Conservation (phyloP, 2,329 filamentous ascomycete species). For the Stylonectria norvegica region DNA sequence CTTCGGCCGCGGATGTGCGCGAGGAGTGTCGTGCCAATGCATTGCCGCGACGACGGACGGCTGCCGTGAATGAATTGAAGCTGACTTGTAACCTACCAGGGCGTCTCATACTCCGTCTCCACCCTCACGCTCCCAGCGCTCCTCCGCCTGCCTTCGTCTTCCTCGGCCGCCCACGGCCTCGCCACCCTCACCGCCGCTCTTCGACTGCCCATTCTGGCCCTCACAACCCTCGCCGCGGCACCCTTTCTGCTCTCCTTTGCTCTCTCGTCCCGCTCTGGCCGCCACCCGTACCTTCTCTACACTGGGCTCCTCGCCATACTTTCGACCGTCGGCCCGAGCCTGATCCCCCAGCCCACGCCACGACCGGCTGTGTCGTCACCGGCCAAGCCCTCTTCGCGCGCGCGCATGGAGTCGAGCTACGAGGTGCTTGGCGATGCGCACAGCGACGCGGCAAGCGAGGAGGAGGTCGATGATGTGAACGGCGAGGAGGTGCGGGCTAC, state of each 20-base stretch:
- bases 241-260: constrained; percentile 75
- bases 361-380: constrained; percentile 28
- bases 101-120: constrained; percentile 81
- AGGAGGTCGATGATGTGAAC: constrained; percentile 53
- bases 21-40: too few relatives aligned
- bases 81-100: constrained; percentile 49
- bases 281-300: constrained; percentile 90
- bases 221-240: constrained; percentile 65
- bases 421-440: constrained; percentile 60
- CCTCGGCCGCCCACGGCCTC: constrained; percentile 67
- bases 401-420: constrained; percentile 67
- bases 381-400: constrained; percentile 31
- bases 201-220: constrained; percentile 61
- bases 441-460: constrained; percentile 47
- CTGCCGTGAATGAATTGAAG: too few relatives aligned
- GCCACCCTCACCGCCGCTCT: constrained; percentile 61
- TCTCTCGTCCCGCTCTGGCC: constrained; percentile 68
- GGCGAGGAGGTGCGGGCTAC: constrained; percentile 59
- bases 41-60: too few relatives aligned
- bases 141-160: constrained; percentile 73
- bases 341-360: constrained; percentile 39
- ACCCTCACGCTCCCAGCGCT: constrained; percentile 76
- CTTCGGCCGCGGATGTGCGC: too few relatives aligned
- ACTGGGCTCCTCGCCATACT: constrained; percentile 67
- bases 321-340: constrained; percentile 52